Base-by-base conservation (phyloP, 1,284 basidiomycete genomes). In the Phlebopus sp. region DNA sequence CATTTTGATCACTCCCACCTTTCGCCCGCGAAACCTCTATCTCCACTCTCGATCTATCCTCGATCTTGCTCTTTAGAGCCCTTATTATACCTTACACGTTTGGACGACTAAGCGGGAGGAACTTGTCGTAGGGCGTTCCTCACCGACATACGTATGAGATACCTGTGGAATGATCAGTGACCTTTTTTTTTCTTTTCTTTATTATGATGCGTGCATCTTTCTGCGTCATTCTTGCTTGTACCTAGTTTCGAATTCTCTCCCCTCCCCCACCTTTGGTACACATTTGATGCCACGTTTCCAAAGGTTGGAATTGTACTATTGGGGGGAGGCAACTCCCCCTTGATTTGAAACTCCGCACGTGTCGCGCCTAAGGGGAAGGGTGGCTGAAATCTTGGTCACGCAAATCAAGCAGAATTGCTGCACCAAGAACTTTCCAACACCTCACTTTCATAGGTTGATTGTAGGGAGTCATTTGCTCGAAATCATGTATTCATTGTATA, bases 1-100 rank as follows among this genome's bases (percentile, higher is more conserved):
- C 21, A 13, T 38, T 36, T 19, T 25, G 42, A 32, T 38, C 46
- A 41, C 42, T 18, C 55, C 37, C 36, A 27, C 44, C 18, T 47
- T 19, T 44, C 46, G 44, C 53, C 21, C 36, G 27, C 27, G 27
- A 25, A 54, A 49, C 41, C 30, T 31, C 39, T 37, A 42, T 47
- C 41, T 29, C 40, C 43, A 36, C 34, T 40, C 45, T 42, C 37
- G 31, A 46, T 27, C 53, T 51, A 38, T 47, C 41, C 25, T 42
- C 44, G 36, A 31, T 42, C 45, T 43, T 37, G 31, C 45, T 27
- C 53, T 51, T 35, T 54, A 55, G 37, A 23, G 21, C 21, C 53
- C 49, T 48, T 58, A 63, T 51, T 45, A 56, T 64, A 68, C 42
- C 29, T 55, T 63, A 66, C 36, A 18, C n/a, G n/a, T n/a, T 45